phyloP scores from a whole-genome alignment of 2,329 filamentous ascomycete genomes.

The Alternaria postmessia region DNA sequence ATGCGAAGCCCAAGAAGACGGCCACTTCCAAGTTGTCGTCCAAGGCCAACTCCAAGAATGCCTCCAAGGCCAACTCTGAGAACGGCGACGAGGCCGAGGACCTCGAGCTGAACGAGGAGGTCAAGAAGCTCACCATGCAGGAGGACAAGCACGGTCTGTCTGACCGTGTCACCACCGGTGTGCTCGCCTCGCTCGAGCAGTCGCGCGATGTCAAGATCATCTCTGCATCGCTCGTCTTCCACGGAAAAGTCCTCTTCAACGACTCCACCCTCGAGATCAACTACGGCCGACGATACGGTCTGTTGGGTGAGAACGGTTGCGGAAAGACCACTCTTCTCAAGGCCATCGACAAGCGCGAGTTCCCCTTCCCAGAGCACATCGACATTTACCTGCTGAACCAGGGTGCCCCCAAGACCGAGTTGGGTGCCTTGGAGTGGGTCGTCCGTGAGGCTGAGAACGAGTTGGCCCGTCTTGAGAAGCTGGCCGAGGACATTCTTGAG shows the following conservation, averaged over 20 bases:
- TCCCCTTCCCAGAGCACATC: constrained; percentile 92
- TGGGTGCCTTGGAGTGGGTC: constrained; percentile 96
- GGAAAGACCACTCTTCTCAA: constrained; percentile 98
- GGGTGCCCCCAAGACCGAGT: constrained; percentile 86
- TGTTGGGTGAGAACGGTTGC: constrained; percentile 98
- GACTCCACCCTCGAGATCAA: constrained; percentile 94
- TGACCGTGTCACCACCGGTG: constrained; percentile 97
- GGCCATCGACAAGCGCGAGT: constrained; percentile 92
- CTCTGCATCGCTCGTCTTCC: constrained; percentile 92
- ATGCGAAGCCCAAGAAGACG: constrained; percentile 79
- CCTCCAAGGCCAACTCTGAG: constrained; percentile 70
- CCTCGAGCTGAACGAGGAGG: constrained; percentile 72
- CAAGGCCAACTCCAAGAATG: constrained; percentile 69
- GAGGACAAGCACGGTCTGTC: constrained; percentile 96
- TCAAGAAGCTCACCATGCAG: constrained; percentile 88
- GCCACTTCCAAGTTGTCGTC: constrained; percentile 75
- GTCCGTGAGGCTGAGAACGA: constrained; percentile 93
- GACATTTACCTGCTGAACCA: constrained; percentile 99
- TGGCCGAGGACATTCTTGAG: constrained; percentile 90
- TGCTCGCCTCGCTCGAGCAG: constrained; percentile 81
- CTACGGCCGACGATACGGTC: constrained; percentile 90
- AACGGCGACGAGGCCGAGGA: constrained; percentile 76
- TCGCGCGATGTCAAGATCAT: constrained; percentile 98
- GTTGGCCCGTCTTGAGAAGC: constrained; percentile 85
- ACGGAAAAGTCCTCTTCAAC: constrained; percentile 94